Evolutionary conservation across 495 filamentous ascomycete species (phyloP).

Genomic region (Polyplosphaeria fusca): DNA sequence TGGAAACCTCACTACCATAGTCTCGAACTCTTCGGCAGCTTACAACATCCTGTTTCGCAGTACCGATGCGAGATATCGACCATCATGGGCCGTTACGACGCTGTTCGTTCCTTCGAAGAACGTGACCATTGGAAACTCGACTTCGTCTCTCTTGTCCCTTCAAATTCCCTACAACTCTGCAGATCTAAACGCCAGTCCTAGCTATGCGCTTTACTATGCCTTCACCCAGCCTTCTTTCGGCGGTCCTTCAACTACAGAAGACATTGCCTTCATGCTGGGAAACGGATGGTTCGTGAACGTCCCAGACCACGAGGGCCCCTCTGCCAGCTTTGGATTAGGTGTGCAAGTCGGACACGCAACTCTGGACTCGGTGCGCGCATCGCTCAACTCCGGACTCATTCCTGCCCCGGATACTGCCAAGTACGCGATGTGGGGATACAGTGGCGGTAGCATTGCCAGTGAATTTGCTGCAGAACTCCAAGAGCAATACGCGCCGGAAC

Average conservation of each 20-base stretch:
- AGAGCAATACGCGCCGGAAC: slow-evolving; percentile 52
- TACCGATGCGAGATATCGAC: slow-evolving; percentile 45
- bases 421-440: slow-evolving; percentile 52
- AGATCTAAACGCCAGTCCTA: slow-evolving; percentile 39
- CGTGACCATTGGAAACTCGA: slow-evolving; percentile 3
- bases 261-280: neutral
- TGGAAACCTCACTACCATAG: slow-evolving; percentile 40
- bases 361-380: slow-evolving; percentile 49
- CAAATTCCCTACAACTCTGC: slow-evolving; percentile 48
- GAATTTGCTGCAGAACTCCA: slow-evolving; percentile 55
- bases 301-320: slow-evolving; percentile 50
- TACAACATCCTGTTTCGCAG: slow-evolving; percentile 55
- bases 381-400: slow-evolving; percentile 27
- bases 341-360: slow-evolving; percentile 47
- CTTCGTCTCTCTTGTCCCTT: slow-evolving; percentile 43
- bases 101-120: slow-evolving; percentile 43
- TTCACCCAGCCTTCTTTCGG: slow-evolving; percentile 40
- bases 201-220: slow-evolving; percentile 34
- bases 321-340: slow-evolving; percentile 42
- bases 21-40: slow-evolving; percentile 29
- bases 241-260: neutral
- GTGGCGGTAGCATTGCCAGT: slow-evolving; percentile 54
- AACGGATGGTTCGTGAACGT: slow-evolving; percentile 49
- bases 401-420: neutral
- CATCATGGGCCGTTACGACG: slow-evolving; percentile 51